These are phyloP conservation scores for Sarcodon sp. DNA, from an alignment of 768 basidiomycete species.

Conservation along the genomic window DNA sequence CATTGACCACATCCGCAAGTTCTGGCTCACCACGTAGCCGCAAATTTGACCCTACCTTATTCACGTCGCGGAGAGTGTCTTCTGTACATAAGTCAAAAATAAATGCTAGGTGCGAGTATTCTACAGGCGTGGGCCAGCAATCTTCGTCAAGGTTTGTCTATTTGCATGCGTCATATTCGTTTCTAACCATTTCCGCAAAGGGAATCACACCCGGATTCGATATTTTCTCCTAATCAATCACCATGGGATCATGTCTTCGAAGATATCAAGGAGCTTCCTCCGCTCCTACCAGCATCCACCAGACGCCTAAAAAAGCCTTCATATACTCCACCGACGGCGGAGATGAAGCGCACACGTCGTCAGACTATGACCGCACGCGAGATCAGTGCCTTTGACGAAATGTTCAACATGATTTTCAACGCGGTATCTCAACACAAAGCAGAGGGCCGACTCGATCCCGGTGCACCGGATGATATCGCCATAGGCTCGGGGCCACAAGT, in stretches of 20 bases:
- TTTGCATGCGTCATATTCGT: not conserved
- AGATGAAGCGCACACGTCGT: constrained; percentile 17
- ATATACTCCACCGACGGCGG: constrained; percentile 3
- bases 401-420: constrained; percentile 63
- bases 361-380: constrained; percentile 63
- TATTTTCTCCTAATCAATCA: constrained; percentile 16
- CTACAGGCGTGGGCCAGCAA: too few species aligned
- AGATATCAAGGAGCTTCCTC: constrained; percentile 23
- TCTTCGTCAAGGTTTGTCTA: too few species aligned
- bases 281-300: constrained; percentile 10
- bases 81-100: too few species aligned
- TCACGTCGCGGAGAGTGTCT: too few species aligned
- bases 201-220: constrained; percentile 5
- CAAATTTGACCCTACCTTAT: too few species aligned
- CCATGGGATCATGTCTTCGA: constrained; percentile 46
- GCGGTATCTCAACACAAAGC: constrained; percentile 26
- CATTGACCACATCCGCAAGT: too few species aligned
- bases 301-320: constrained; percentile 5
- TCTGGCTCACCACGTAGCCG: too few species aligned
- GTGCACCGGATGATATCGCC: not conserved
- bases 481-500: not conserved
- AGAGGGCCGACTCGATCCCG: constrained; percentile 2
- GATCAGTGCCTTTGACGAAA: constrained; percentile 51
- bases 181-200: not conserved
- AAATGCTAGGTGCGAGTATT: too few species aligned